Percentiles rank a stretch among this genome's conserved stretches.
These are phyloP conservation scores for Scedosporium dehoogii DNA, from an alignment of 2,329 filamentous ascomycete genomes.

Conservation along the genomic window DNA sequence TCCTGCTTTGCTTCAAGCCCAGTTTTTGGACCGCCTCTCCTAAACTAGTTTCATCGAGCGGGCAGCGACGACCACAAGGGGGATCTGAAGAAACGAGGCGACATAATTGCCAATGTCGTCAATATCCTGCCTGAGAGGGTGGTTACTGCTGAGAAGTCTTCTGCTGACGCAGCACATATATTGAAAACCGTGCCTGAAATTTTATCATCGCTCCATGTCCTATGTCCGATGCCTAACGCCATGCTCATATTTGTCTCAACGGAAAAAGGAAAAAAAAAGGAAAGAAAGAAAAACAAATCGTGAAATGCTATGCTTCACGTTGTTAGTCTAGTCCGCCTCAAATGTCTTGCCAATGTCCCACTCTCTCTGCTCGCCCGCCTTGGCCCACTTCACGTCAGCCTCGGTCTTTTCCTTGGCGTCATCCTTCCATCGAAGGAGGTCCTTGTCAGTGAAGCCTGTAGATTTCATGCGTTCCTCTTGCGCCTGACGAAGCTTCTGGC, in stretches of 20 bases:
- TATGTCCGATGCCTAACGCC: neutral
- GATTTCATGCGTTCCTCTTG: slow-evolving; percentile 66
- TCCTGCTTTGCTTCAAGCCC: no score
- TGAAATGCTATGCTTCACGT: neutral
- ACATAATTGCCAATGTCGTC: neutral
- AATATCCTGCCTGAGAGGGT: neutral
- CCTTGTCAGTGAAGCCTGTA: slow-evolving; percentile 68
- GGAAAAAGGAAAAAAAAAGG: neutral
- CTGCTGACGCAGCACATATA: neutral
- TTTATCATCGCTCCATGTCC: neutral
- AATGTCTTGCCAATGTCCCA: slow-evolving; percentile 49
- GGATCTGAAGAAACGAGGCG: no score
- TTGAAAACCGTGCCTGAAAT: neutral
- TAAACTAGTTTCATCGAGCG: no score
- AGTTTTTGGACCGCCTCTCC: no score
- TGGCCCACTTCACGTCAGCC: slow-evolving; percentile 60
- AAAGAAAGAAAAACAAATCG: neutral
- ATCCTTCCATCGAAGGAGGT: slow-evolving; percentile 63
- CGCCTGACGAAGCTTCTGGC: slow-evolving; percentile 66
- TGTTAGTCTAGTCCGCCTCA: neutral
- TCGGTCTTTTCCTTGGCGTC: slow-evolving; percentile 47
- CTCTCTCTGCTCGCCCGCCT: slow-evolving; percentile 52
- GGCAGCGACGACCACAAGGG: no score
- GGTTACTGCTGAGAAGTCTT: neutral
- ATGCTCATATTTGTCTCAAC: neutral